phyloP scores from a whole-genome alignment of 2,329 filamentous ascomycete species.

The Orbilia blumenaviensis region DNA sequence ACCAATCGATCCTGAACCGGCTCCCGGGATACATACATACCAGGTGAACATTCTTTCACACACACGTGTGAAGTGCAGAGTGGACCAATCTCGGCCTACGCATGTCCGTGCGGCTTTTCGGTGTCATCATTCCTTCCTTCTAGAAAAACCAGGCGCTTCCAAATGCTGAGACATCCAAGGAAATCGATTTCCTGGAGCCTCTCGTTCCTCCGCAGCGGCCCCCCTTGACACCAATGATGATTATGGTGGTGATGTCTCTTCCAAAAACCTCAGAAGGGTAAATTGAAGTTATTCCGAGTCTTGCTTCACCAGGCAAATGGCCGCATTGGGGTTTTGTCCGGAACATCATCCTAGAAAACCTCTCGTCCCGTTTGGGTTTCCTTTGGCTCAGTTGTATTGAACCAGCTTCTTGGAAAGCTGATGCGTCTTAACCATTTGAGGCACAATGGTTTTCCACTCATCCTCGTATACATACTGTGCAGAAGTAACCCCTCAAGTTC shows the following conservation, averaged over 20 bases:
- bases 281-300: conserved; percentile 29
- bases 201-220: background rate
- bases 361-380: conserved; percentile 12
- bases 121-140: conserved; percentile 1
- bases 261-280: conserved; percentile 7
- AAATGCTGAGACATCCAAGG: background rate
- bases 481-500: background rate
- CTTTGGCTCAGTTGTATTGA: conserved; percentile 9
- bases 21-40: background rate
- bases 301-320: conserved; percentile 8
- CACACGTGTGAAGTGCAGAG: conserved; percentile 45
- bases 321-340: conserved; percentile 19
- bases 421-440: conserved; percentile 8
- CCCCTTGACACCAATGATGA: background rate
- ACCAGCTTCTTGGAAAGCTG: conserved; percentile 8
- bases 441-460: background rate
- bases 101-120: conserved; percentile 17
- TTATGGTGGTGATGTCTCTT: too few relatives aligned
- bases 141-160: conserved; percentile 15
- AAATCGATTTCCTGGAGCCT: background rate
- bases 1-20: background rate
- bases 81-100: conserved; percentile 7
- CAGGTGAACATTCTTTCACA: conserved; percentile 2
- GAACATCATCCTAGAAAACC: too few relatives aligned
- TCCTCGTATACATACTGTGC: background rate